phyloP scores from a whole-genome alignment of 2,329 filamentous ascomycete genomes.

The Zymoseptoria ardabiliae region DNA sequence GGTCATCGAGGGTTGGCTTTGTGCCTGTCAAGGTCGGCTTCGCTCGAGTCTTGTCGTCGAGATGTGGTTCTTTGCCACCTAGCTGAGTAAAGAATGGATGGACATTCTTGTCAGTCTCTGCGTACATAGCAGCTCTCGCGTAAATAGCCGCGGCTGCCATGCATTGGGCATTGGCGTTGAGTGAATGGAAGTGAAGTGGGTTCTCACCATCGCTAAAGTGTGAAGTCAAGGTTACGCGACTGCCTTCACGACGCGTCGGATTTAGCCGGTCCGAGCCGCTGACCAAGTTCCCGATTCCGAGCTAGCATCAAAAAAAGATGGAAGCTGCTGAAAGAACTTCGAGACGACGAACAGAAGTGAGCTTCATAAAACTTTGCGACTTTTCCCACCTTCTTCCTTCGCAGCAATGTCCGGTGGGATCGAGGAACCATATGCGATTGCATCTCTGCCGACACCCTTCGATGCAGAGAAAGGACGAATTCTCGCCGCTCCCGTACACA shows the following conservation, averaged over 20 bases:
- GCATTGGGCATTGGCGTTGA: background rate
- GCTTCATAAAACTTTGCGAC: background rate
- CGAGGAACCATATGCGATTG: slow-evolving; percentile 35
- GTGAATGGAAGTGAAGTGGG: background rate
- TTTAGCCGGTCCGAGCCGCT: background rate
- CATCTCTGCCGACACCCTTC: slow-evolving; percentile 38
- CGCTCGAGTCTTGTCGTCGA: background rate
- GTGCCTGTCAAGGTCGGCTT: slow-evolving; percentile 4
- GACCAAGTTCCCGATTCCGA: slow-evolving; percentile 1
- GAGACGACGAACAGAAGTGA: background rate
- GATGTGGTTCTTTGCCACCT: slow-evolving; percentile 10
- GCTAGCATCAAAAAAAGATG: background rate
- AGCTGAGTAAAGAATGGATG: slow-evolving; percentile 26
- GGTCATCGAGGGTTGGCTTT: background rate
- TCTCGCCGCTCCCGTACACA: slow-evolving; percentile 43
- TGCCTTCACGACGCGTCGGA: background rate
- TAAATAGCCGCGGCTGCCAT: slow-evolving; percentile 16
- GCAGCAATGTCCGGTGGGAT: slow-evolving; percentile 21
- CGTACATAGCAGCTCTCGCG: slow-evolving; percentile 18
- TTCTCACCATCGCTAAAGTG: background rate
- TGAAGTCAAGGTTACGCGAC: background rate
- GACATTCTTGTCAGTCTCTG: slow-evolving; percentile 17
- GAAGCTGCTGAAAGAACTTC: background rate
- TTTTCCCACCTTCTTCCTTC: background rate
- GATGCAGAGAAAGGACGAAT: slow-evolving; percentile 34